Base-by-base conservation (phyloP, 768 basidiomycete genomes). In the Termitomyces sp. region DNA sequence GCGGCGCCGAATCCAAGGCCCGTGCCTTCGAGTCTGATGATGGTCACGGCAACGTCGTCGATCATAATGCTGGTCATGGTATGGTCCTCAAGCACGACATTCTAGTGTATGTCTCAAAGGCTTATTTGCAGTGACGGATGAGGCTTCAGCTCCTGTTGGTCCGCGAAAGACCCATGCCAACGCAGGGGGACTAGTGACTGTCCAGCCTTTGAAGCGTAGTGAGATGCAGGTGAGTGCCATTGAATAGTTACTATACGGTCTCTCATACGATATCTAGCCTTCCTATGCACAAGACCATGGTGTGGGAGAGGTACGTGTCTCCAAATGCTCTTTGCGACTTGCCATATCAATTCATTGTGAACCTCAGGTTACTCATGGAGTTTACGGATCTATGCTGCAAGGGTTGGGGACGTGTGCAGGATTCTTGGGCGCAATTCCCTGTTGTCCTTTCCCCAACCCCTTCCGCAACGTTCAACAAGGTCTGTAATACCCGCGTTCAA, bases 201-300 rank as follows among this genome's bases (percentile, higher is more conserved):
- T 95, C n/a, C 90, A 95, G 69, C 92, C 93, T 1, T 74, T 94
- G 73, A 90, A 86, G 75, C 82, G 84, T 61, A 84, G 80, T 45
- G 92, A 94, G 74, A 93, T 94, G 92, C 92, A 94, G 86, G 89
- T 86, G 42, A 46, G 58, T 53, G 33, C 32, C 12, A 40, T 44
- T 77, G 65, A 40, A 30, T 1, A 24, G 24, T 47, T 36, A 45
- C 6, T 36, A 13, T 10, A 7, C 12, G 39, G 36, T 20, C 18
- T 37, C 10, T n/a, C 20, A 58, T 36, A 13, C 5, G 12, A 47
- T 7, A 49, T 49, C 9, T 71, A 97, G 88, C 93, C 91, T 2
- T 93, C 91, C 0, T 97, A 98, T 71, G 85, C 94, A 2, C 94
- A 98, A 73, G 93, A 95, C 71, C 73, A 94, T 43, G 93, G 94